Evolutionary conservation across 441 rosid species (phyloP), one percentile per base, ranked within the genome.

Genomic region (Heliophila coronopifolia): DNA sequence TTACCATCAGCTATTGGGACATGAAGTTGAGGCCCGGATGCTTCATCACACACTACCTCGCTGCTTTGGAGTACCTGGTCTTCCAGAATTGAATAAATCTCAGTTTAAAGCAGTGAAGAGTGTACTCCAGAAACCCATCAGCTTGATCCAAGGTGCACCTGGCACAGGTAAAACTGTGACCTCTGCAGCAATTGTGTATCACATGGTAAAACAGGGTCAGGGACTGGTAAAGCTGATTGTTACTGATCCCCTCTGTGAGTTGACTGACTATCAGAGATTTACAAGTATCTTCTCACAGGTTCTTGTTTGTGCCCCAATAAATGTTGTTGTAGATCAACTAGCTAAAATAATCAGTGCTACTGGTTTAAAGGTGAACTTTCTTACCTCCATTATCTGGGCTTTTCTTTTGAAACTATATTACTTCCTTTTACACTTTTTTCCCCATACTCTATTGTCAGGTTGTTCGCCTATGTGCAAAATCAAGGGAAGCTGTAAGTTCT

Each of bases 81-180:
- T 86, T 63, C 99, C 99, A 25, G 97, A 89, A 65, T 74, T 93
- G 60, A 93, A 93, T 75, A 96, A 96, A 56, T 93, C 99, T 69
- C 99, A 93, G 99, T 94, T 93, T 61, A 82, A 75, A 82, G 99
- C 99, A 8, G 99, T 84, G 28, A 93, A 89, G 80, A 89, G 84
- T 72, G 99, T 89, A 45, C 97, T 93, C 58, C 99, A 93, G 72
- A 86, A 80, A 71, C 99, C 97, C 42, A 80, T 93, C 61, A 93
- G 96, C 66, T 76, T 93, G 78, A 93, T 93, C 65, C 99, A 86
- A 78, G 99, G 95, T 58, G 97, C 99, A 35, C 96, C 97, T 67
- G 99, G 99, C 37, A 89, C 99, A 4, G 97, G 99, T 32, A 93
- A 93, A 82, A 93, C 99, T 50, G 99, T 93, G 61, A 93, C 97